Conservation (phyloP, 2,329 filamentous ascomycete species). For the Magnaporthales sp. region DNA sequence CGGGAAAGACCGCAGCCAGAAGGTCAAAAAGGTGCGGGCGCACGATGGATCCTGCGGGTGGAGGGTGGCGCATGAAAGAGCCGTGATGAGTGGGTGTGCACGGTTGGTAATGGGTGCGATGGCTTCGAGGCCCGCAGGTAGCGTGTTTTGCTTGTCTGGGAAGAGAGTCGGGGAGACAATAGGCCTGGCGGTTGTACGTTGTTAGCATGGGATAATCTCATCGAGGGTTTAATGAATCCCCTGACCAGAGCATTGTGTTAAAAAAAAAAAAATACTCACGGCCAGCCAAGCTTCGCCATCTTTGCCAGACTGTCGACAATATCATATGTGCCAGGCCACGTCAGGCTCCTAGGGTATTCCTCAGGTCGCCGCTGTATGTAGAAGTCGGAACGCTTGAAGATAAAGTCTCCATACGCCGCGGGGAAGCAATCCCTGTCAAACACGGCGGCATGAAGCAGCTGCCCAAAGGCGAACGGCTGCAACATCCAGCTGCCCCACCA, state of each 20-base stretch:
- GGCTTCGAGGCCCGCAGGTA: slow-evolving; percentile 55
- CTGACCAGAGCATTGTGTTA: background rate
- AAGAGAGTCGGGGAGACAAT: slow-evolving; percentile 85
- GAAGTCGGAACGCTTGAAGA: slow-evolving; percentile 65
- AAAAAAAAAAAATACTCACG: slow-evolving; percentile 42
- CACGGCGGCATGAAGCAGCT: slow-evolving; percentile 66
- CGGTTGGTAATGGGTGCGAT: slow-evolving; percentile 73
- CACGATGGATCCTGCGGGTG: slow-evolving; percentile 87
- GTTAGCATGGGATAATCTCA: slow-evolving; percentile 10
- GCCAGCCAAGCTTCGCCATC: slow-evolving; percentile 78
- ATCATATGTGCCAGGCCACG: slow-evolving; percentile 68
- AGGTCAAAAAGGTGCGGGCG: slow-evolving; percentile 75
- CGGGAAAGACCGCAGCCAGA: slow-evolving; percentile 79
- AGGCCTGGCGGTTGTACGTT: slow-evolving; percentile 34
- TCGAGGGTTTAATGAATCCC: background rate
- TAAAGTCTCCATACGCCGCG: slow-evolving; percentile 34
- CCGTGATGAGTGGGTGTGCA: slow-evolving; percentile 79
- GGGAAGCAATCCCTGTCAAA: slow-evolving; percentile 72
- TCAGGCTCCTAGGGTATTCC: slow-evolving; percentile 54
- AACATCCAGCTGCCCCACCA: slow-evolving; percentile 82
- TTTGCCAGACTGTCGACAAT: slow-evolving; percentile 74
- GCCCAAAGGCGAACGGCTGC: slow-evolving; percentile 67
- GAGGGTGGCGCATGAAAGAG: slow-evolving; percentile 79
- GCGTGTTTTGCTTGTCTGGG: slow-evolving; percentile 53
- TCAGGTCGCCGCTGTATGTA: slow-evolving; percentile 70